Conservation (phyloP, 2,329 filamentous ascomycete species). For the Diaporthe longicolla region DNA sequence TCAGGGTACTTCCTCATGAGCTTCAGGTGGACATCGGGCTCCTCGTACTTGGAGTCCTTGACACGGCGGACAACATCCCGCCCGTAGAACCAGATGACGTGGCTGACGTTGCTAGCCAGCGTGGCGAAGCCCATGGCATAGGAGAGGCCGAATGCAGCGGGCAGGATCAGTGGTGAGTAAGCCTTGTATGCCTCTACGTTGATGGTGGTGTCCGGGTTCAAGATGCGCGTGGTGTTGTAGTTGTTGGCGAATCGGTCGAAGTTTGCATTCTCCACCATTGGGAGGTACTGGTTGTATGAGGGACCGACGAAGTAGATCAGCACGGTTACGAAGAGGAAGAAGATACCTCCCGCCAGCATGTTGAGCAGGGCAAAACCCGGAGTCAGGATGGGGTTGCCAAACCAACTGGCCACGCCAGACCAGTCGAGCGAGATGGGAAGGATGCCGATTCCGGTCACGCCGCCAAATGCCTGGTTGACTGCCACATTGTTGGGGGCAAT, state of each 20-base stretch:
- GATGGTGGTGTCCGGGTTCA: constrained; percentile 43
- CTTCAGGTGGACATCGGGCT: constrained; percentile 59
- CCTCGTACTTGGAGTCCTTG: constrained; percentile 42
- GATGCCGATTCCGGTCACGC: constrained; percentile 26
- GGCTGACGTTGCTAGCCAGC: constrained; percentile 66
- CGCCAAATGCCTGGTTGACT: constrained; percentile 23
- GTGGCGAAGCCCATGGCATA: constrained; percentile 70
- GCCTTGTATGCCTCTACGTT: constrained; percentile 46
- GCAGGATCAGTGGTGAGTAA: constrained; percentile 48
- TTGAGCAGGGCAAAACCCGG: constrained; percentile 24
- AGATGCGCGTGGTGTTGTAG: constrained; percentile 26
- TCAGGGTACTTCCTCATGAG: constrained; percentile 63
- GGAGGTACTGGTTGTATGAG: constrained; percentile 26
- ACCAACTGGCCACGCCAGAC: constrained; percentile 25
- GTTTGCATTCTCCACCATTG: constrained; percentile 16
- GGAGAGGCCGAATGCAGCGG: constrained; percentile 45
- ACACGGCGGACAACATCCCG: constrained; percentile 53
- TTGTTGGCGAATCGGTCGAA: neutral
- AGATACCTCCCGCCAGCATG: constrained; percentile 25
- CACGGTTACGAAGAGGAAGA: constrained; percentile 31
- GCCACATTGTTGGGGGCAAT: constrained; percentile 32
- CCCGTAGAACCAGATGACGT: constrained; percentile 66
- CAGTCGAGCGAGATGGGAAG: constrained; percentile 26
- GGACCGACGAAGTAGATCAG: constrained; percentile 22
- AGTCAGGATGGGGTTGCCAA: neutral